Evolutionary conservation across 2,329 filamentous ascomycete species (phyloP).

Genomic region (Byssochlamys sp.): DNA sequence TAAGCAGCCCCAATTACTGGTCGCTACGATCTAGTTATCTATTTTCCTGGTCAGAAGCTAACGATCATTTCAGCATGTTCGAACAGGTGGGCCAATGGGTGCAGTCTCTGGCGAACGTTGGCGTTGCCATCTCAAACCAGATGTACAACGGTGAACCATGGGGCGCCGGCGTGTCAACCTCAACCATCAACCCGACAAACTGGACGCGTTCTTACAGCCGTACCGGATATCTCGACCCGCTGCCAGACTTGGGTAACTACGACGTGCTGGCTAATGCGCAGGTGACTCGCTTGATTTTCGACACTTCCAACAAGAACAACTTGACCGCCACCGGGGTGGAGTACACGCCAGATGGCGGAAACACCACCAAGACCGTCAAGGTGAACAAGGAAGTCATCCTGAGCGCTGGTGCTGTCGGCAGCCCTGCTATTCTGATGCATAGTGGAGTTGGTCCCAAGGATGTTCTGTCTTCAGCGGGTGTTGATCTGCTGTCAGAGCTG

Average conservation of each 20-base stretch:
- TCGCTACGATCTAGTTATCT: not conserved
- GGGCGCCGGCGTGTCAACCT: slow-evolving; percentile 24
- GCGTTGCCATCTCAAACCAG: slow-evolving; percentile 16
- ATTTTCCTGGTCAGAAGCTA: slow-evolving; percentile 1
- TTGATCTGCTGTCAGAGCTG: slow-evolving; percentile 38
- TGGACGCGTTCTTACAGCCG: slow-evolving; percentile 29
- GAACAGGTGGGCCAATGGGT: slow-evolving; percentile 19
- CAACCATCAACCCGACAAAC: slow-evolving; percentile 24
- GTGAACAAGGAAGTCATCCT: slow-evolving; percentile 21
- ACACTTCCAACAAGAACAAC: slow-evolving; percentile 14
- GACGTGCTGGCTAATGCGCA: slow-evolving; percentile 23
- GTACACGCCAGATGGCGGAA: slow-evolving; percentile 21
- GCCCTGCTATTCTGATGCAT: slow-evolving; percentile 50
- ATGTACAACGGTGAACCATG: slow-evolving; percentile 24
- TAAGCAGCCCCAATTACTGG: slow-evolving; percentile 5
- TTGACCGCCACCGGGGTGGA: slow-evolving; percentile 23
- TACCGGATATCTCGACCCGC: slow-evolving; percentile 26
- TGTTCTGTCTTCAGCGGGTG: slow-evolving; percentile 35
- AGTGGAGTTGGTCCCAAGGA: slow-evolving; percentile 50
- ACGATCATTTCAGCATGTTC: slow-evolving; percentile 16
- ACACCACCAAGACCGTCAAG: slow-evolving; percentile 15
- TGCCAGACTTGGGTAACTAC: slow-evolving; percentile 22
- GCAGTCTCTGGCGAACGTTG: slow-evolving; percentile 13
- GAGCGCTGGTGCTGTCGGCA: slow-evolving; percentile 46
- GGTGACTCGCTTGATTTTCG: slow-evolving; percentile 23